Evolutionary conservation across 208 protist genomes (phyloP).

Genomic region (Trypanosoma lewisi): DNA sequence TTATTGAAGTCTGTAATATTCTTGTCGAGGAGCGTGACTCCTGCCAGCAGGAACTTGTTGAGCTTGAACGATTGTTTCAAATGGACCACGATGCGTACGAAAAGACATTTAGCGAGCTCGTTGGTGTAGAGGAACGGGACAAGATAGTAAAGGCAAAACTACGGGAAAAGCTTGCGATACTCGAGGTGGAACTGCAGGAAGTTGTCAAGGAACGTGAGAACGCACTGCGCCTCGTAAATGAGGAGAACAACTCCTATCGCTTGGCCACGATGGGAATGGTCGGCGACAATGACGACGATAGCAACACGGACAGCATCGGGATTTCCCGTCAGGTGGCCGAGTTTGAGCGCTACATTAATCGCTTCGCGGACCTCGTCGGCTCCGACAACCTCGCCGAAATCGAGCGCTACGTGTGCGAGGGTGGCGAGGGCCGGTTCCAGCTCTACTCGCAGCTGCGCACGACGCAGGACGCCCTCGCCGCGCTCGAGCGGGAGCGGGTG

Average conservation of each 20-base stretch:
- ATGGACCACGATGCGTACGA: constrained; percentile 65
- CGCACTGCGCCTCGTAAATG: not conserved
- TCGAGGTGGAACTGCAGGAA: constrained; percentile 33
- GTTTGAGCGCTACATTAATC: constrained; percentile 49
- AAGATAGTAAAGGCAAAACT: constrained; percentile 33
- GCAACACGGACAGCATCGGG: constrained; percentile 7
- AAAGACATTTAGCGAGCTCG: constrained; percentile 66
- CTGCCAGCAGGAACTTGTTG: constrained; percentile 38
- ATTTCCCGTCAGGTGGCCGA: constrained; percentile 22
- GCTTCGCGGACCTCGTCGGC: constrained; percentile 47
- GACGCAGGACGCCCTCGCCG: constrained; percentile 39
- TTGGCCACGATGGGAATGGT: not conserved
- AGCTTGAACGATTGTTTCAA: constrained; percentile 36
- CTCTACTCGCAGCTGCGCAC: constrained; percentile 51
- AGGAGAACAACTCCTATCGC: constrained; percentile 7
- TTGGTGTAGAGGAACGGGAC: constrained; percentile 64
- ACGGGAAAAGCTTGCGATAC: constrained; percentile 42
- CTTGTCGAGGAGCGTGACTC: constrained; percentile 79
- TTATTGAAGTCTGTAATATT: constrained; percentile 92
- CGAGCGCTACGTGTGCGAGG: constrained; percentile 45
- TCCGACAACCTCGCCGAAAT: constrained; percentile 48
- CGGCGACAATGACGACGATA: constrained; percentile 7
- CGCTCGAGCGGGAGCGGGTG: constrained; percentile 28
- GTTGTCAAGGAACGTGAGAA: constrained; percentile 35
- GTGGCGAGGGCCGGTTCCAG: constrained; percentile 48